These are phyloP conservation scores for Aspergillus sclerotioniger DNA, from an alignment of 495 filamentous ascomycete genomes.

Conservation along the genomic window DNA sequence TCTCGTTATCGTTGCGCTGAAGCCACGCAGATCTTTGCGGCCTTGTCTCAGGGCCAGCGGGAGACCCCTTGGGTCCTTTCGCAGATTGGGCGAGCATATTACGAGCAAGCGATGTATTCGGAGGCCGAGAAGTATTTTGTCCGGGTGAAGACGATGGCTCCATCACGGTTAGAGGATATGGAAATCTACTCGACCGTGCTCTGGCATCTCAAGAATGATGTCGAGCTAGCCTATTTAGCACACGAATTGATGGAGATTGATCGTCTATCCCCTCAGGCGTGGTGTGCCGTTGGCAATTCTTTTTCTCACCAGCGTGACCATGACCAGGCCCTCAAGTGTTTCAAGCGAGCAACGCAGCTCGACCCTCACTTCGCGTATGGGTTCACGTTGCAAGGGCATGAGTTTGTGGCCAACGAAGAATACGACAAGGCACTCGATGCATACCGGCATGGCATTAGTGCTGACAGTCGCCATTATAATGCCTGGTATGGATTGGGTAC, in stretches of 20 bases:
- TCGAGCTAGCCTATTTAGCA: constrained; percentile 85
- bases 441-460: constrained; percentile 78
- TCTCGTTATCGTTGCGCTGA: constrained; percentile 75
- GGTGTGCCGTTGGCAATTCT: constrained; percentile 93
- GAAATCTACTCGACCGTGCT: constrained; percentile 96
- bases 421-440: constrained; percentile 88
- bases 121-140: constrained; percentile 85
- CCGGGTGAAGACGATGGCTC: constrained; percentile 69
- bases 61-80: constrained; percentile 95
- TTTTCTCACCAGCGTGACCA: constrained; percentile 95
- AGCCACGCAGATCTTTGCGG: constrained; percentile 67
- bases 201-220: constrained; percentile 91
- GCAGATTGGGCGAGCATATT: constrained; percentile 83
- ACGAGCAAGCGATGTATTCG: constrained; percentile 79
- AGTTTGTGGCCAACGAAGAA: constrained; percentile 95
- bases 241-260: constrained; percentile 85
- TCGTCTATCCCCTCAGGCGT: constrained; percentile 86
- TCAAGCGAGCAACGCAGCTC: constrained; percentile 89
- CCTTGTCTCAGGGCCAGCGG: constrained; percentile 69
- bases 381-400: constrained; percentile 92
- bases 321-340: constrained; percentile 90
- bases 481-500: constrained; percentile 94
- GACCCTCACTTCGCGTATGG: constrained; percentile 91
- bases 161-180: constrained; percentile 85
- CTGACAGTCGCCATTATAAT: constrained; percentile 89